Percentiles rank a stretch among this genome's conserved stretches.
Evolutionary conservation across 2,329 filamentous ascomycete genomes (phyloP).

Genomic region (Trichoderma pleuroti): DNA sequence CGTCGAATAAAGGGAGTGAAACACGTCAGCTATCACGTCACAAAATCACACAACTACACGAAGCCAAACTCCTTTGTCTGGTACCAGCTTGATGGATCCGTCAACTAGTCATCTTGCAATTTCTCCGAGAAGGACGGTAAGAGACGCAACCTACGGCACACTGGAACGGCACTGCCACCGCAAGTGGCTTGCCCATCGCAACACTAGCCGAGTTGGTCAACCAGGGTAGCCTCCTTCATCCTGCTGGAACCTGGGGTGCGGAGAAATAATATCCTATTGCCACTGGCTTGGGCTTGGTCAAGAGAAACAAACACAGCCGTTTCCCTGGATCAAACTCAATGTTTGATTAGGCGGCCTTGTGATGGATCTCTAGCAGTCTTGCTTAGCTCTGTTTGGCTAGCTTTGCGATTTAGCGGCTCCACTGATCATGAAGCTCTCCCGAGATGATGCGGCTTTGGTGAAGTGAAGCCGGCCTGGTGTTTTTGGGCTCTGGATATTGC

Average conservation of each 20-base stretch:
- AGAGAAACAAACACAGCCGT: not conserved
- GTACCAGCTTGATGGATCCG: not conserved
- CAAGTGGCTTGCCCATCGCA: not conserved
- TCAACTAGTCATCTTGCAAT: not conserved
- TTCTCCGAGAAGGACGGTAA: not conserved
- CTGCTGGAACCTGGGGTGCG: not conserved
- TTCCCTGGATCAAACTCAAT: not conserved
- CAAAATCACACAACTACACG: not conserved
- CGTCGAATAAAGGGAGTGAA: not conserved
- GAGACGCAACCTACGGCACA: not conserved
- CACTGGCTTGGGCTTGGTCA: not conserved
- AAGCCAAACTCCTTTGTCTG: not conserved
- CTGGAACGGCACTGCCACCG: not conserved
- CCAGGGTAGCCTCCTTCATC: not conserved
- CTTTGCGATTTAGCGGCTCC: conserved; percentile 17
- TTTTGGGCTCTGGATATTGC: not conserved
- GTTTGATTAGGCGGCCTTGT: not conserved
- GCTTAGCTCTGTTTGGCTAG: not conserved
- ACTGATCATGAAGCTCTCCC: conserved; percentile 1
- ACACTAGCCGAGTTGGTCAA: not conserved
- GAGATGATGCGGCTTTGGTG: not conserved
- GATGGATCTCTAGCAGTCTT: not conserved
- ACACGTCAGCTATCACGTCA: no score
- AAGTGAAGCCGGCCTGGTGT: not conserved
- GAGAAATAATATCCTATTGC: not conserved